Conservation (phyloP, 2,329 filamentous ascomycete species). For the Pestalotiopsis sp. region DNA sequence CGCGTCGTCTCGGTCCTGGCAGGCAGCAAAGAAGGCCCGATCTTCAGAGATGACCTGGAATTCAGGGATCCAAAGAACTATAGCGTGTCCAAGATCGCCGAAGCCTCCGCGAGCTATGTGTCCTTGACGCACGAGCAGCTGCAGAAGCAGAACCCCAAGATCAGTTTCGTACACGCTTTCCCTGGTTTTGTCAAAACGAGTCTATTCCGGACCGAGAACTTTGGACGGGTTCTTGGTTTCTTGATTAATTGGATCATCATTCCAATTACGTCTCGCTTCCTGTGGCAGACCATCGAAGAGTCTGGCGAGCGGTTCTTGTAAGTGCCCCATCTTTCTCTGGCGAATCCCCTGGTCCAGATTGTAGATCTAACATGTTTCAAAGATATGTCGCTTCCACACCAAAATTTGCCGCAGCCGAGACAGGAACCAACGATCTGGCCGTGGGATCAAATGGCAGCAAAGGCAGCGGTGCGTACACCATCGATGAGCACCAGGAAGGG, state of each 20-base stretch:
- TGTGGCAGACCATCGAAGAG: not conserved
- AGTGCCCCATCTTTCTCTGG: not conserved
- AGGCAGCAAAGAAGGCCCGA: not conserved
- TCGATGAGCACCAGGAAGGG: conserved; percentile 4
- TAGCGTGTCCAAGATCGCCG: not conserved
- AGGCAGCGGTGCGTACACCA: not conserved
- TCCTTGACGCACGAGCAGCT: conserved; percentile 6
- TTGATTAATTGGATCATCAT: conserved; percentile 10
- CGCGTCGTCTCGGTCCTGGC: conserved; percentile 3
- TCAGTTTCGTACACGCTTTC: conserved; percentile 9
- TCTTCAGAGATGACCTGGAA: not conserved
- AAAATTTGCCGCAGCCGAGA: not conserved
- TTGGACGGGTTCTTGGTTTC: not conserved
- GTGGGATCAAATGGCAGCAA: not conserved
- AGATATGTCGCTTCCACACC: not conserved
- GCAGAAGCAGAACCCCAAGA: conserved; percentile 1
- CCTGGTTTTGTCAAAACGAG: not conserved
- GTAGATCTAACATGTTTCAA: too few relatives aligned
- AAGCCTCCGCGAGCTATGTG: not conserved
- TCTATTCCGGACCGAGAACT: not conserved
- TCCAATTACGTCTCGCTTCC: not conserved
- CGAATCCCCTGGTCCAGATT: too few relatives aligned
- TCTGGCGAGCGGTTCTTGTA: conserved; percentile 9
- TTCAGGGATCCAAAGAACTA: conserved; percentile 7
- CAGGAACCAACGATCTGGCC: not conserved